Percentiles rank a stretch among this genome's conserved stretches.
These are phyloP conservation scores for Zymoseptoria crescenta DNA, from an alignment of 2,329 filamentous ascomycete species.

Conservation along the genomic window DNA sequence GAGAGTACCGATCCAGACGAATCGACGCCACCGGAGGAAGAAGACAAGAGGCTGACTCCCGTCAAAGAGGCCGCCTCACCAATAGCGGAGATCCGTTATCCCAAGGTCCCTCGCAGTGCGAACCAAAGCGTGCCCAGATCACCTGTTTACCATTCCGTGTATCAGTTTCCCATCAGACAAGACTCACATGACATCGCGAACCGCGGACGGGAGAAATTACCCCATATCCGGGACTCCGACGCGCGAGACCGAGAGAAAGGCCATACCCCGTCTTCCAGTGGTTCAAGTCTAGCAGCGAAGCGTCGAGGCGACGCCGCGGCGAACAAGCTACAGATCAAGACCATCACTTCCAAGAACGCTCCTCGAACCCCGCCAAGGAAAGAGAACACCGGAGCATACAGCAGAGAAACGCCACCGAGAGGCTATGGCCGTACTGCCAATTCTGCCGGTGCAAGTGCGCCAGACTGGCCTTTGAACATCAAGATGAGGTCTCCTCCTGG, in stretches of 20 bases:
- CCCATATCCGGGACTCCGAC: constrained; percentile 7
- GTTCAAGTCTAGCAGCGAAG: constrained; percentile 32
- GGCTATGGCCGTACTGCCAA: constrained; percentile 22
- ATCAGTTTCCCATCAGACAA: background rate
- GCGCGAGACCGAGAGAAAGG: constrained; percentile 5
- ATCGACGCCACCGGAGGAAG: constrained; percentile 39
- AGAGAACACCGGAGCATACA: background rate
- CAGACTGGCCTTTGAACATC: constrained; percentile 8
- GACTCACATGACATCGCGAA: background rate
- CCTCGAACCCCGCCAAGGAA: background rate
- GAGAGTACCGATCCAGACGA: constrained; percentile 40
- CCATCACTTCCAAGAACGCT: constrained; percentile 12
- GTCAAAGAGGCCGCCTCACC: constrained; percentile 34
- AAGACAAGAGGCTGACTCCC: constrained; percentile 35
- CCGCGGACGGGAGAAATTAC: background rate
- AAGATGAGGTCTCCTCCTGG: constrained; percentile 12
- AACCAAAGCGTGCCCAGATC: constrained; percentile 40
- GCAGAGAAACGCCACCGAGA: constrained; percentile 21
- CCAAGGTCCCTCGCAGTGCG: constrained; percentile 40
- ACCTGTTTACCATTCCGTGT: constrained; percentile 5
- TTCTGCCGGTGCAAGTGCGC: constrained; percentile 2
- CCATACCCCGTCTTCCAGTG: constrained; percentile 13
- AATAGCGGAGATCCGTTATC: constrained; percentile 39
- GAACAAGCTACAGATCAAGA: constrained; percentile 30
- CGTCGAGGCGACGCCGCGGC: constrained; percentile 30